phyloP scores from a whole-genome alignment of 768 basidiomycete genomes.

The Mycena epipterygia region DNA sequence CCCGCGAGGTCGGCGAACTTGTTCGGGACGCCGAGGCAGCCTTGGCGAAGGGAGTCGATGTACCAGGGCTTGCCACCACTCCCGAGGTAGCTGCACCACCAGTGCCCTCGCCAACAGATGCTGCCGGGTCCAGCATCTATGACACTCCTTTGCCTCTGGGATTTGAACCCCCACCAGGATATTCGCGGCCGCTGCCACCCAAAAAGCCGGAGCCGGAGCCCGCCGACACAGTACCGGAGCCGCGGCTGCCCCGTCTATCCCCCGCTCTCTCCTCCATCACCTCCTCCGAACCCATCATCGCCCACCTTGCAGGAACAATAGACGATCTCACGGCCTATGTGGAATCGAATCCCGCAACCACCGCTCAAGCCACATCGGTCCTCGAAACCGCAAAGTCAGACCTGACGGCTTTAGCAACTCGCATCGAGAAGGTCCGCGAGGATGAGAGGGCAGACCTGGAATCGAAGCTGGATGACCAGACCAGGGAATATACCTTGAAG shows the following conservation, averaged over 20 bases:
- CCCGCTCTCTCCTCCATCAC: slow-evolving; percentile 81
- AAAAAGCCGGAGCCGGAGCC: slow-evolving; percentile 53
- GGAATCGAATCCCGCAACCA: slow-evolving; percentile 76
- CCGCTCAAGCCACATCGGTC: slow-evolving; percentile 77
- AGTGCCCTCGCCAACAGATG: slow-evolving; percentile 29
- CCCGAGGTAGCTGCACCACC: slow-evolving; percentile 40
- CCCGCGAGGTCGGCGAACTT: slow-evolving; percentile 77
- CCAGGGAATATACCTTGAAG: slow-evolving; percentile 84
- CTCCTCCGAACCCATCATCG: slow-evolving; percentile 90
- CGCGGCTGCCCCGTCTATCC: slow-evolving; percentile 81
- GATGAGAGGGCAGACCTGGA: slow-evolving; percentile 80
- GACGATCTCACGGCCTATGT: slow-evolving; percentile 92
- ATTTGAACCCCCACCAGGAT: slow-evolving; percentile 95
- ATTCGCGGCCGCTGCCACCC: slow-evolving; percentile 69
- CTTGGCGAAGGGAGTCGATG: slow-evolving; percentile 59
- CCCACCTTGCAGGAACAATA: slow-evolving; percentile 92
- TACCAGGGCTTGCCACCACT: slow-evolving; percentile 43
- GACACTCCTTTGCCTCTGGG: slow-evolving; percentile 87
- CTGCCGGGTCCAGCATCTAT: slow-evolving; percentile 65
- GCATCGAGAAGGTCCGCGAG: slow-evolving; percentile 84
- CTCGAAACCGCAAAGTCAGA: slow-evolving; percentile 87
- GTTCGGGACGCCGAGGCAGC: slow-evolving; percentile 82
- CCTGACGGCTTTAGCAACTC: slow-evolving; percentile 80
- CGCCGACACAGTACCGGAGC: not conserved
- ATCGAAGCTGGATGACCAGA: slow-evolving; percentile 82